Evolutionary conservation across 805 yeast genomes (phyloP), one percentile per base, ranked within the genome.

Genomic region (Lachancea waltii): DNA sequence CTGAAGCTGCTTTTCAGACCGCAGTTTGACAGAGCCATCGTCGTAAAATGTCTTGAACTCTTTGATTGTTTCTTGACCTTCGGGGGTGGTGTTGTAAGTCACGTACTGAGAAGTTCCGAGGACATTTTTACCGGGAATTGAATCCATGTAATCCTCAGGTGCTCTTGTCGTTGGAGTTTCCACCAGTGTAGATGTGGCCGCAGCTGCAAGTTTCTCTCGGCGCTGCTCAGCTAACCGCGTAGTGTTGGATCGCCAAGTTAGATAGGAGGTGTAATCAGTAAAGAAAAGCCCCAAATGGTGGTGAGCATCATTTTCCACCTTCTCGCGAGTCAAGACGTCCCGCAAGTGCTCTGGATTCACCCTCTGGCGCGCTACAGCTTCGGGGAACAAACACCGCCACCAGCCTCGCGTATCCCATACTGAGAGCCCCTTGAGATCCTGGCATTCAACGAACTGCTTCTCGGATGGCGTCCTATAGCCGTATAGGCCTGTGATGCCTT

Each of bases 311-410:
- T 59, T 54, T 44, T 70, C 69, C 19, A 81, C 75, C 48, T 79
- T 84, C 49, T 81, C 86, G 47, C 69, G 75, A 20, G 79, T 68
- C 39, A 78, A 51, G 15, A 70, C 53, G 10, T 56, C 57, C 15
- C 54, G 54, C 3, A 60, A 49, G 13, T 58, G 48, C 30, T 53
- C 45, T 44, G 25, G 53, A 41, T 53, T 58, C 36, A 50, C 46
- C 44, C 58, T 64, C 30, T 42, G 55, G 40, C 51, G 65, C 35
- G 49, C 69, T 45, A 43, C 66, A 33, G 59, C 62, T 52, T 69
- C 69, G 9, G 95, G 95, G 59, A 89, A 81, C 32, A 90, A 64
- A 62, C 97, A 90, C 54, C 89, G 74, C 97, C 97, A 90, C 58
- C 79, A 73, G 0, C 97, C 97, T 16, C 72, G 68, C 25, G 74